Percentiles rank a stretch among this genome's conserved stretches.
These are phyloP conservation scores for Dacryopinax spathularia DNA, from an alignment of 768 basidiomycete species.

Conservation along the genomic window DNA sequence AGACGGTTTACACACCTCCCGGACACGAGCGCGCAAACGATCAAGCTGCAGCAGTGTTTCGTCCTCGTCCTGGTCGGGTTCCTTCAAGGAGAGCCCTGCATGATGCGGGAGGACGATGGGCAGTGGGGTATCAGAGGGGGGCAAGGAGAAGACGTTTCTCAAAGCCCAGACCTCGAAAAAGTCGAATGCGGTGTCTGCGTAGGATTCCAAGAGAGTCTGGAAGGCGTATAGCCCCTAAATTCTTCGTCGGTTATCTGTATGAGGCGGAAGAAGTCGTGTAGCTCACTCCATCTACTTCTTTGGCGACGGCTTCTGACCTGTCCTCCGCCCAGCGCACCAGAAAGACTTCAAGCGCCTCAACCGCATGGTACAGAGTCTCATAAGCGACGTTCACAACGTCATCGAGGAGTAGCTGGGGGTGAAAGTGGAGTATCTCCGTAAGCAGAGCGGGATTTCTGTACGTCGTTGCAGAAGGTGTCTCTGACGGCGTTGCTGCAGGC, in stretches of 20 bases:
- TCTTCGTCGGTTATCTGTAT: too few relatives aligned
- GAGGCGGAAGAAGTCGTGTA: constrained; percentile 17
- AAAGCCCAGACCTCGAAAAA: constrained; percentile 83
- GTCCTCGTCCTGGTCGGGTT: constrained; percentile 36
- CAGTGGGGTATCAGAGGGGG: constrained; percentile 36
- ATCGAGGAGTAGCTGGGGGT: constrained; percentile 71
- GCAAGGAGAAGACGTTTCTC: constrained; percentile 70
- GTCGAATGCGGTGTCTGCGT: constrained; percentile 82
- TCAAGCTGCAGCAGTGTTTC: constrained; percentile 54
- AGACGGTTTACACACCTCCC: constrained; percentile 40
- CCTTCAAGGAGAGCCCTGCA: constrained; percentile 48
- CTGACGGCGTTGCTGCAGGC: too few relatives aligned
- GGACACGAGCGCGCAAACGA: constrained; percentile 47
- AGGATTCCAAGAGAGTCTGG: constrained; percentile 75
- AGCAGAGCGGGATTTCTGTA: neutral
- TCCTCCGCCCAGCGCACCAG: constrained; percentile 60
- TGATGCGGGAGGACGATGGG: constrained; percentile 68
- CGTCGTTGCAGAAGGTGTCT: neutral
- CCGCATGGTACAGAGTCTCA: constrained; percentile 60
- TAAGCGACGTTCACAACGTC: constrained; percentile 75
- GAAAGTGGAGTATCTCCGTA: constrained; percentile 64
- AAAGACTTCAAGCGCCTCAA: constrained; percentile 68
- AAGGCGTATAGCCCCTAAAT: constrained; percentile 75
- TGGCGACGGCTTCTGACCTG: constrained; percentile 28
- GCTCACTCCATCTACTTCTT: constrained; percentile 25